Base-by-base conservation (phyloP, 1,139 yeast genomes). In the Taphrina wiesneri region DNA sequence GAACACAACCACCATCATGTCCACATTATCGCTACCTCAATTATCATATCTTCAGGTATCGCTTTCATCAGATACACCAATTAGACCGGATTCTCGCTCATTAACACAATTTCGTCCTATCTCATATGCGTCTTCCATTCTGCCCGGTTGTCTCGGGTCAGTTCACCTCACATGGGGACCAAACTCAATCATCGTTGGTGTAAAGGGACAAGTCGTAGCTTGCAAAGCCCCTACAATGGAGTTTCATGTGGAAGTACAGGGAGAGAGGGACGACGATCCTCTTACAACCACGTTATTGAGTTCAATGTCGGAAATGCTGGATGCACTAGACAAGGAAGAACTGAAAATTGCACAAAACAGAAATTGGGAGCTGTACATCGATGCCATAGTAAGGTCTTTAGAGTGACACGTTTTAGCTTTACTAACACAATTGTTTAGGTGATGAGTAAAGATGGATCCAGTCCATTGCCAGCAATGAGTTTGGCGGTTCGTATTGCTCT, bases 41-140 rank as follows among this genome's bases (percentile, higher is more conserved):
- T 46, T 60, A 13, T 52, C 64, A 25, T 60, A 49, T 26, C 52
- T 60, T 9, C 57, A 49, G 51, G 51, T 57, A 6, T 49, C 57
- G 25, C 64, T 60, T 9, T 13, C 51, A 5, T 43, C 64, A 1
- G 28, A 19, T 23, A 52, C 56, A 19, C 64, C 64, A n/a, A 52
- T 49, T 17, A 36, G 64, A 21, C 64, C 64, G 2, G 64, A 60
- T 28, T 52, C 57, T 7, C 41, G 64, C 2, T 36, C 32, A 5
- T 21, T 60, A 30, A 60, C 64, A 13, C 64, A 60, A 21, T 60
- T 60, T 45, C 36, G 64, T 21, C 64, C 57, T 17, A 60, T 60
- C 51, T 49, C 64, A 41, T 60, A 60, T 28, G 57, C 64, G 5
- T 49, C 56, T 15, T 52, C 57, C 39, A 51, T 60, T 17, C 32